Evolutionary conservation across 371 early-diverging fungal genomes (phyloP).

Genomic region (Batkoa obscura): DNA sequence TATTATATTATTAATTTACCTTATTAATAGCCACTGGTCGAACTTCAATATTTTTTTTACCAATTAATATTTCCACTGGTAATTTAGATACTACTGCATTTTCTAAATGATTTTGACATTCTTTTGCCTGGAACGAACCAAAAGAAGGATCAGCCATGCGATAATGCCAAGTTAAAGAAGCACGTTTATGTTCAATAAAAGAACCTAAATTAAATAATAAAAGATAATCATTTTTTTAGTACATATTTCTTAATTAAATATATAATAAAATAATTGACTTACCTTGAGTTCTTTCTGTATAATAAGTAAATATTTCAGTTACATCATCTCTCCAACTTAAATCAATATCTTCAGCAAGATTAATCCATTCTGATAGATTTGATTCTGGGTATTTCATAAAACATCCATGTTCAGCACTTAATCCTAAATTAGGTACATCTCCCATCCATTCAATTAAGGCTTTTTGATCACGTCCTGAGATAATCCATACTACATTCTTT

Average conservation of each 20-base stretch:
- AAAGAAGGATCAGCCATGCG: slow-evolving; percentile 68
- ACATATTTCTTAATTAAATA: no score
- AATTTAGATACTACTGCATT: slow-evolving; percentile 68
- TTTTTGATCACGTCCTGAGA: slow-evolving; percentile 77
- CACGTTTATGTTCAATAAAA: slow-evolving; percentile 69
- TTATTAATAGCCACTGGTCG: slow-evolving; percentile 58
- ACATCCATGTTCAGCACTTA: slow-evolving; percentile 57
- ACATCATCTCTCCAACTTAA: slow-evolving; percentile 76
- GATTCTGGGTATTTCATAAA: slow-evolving; percentile 34
- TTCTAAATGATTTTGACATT: slow-evolving; percentile 80
- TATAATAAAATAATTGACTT: slow-evolving; percentile 9
- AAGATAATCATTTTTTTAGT: no score
- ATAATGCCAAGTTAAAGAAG: slow-evolving; percentile 82
- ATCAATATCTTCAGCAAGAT: slow-evolving; percentile 57
- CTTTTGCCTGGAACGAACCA: slow-evolving; percentile 62
- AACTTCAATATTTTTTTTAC: slow-evolving; percentile 93
- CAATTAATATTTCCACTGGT: slow-evolving; percentile 83
- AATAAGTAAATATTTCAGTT: slow-evolving; percentile 66
- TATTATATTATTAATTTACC: background rate
- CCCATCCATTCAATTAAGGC: slow-evolving; percentile 74
- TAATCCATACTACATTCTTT: slow-evolving; percentile 73
- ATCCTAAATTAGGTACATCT: slow-evolving; percentile 48
- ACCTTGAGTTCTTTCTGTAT: slow-evolving; percentile 70
- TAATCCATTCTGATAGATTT: slow-evolving; percentile 38
- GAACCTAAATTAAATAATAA: slow-evolving; percentile 22